Base-by-base conservation (phyloP, 495 filamentous ascomycete species). In the Podospora appendiculata region DNA sequence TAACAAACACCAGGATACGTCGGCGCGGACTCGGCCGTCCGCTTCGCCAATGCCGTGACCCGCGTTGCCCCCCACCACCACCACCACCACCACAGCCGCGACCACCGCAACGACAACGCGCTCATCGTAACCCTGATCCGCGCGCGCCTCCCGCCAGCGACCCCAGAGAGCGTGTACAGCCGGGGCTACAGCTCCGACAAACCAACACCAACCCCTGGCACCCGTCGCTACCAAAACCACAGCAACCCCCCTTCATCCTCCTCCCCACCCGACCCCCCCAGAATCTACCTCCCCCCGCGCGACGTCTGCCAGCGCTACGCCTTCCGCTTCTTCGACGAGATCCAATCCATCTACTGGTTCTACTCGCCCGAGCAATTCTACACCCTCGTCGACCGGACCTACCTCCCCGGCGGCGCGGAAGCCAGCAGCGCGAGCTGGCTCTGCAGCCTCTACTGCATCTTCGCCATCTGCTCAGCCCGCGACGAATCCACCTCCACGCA, bases 261-360 rank as follows among this genome's bases (percentile, higher is more conserved):
- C 25, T 25, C 25, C 25, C 25, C 25, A 25, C 2, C 2, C 25
- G 25, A 25, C 25, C 25, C 25, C 2, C 25, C 25, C 25, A 25
- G 12, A 8, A 47, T 52, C 3, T 52, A 47, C 43, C 44, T 52
- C 14, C 50, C 43, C 3, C 33, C 12, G 11, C 50, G 50, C 50
- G 33, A 52, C 25, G 18, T 52, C 13, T 52, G 50, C 50, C 43
- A 52, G 10, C n/a, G 42, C 35, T 47, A 46, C 43, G 42, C 36
- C 25, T 33, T 40, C 4, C 42, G 42, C 18, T 52, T 52, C 50
- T 52, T 52, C 17, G 32, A 35, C 42, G 50, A 52, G 43, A 41
- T 52, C 33, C 50, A 52, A 18, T 47, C 42, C 34, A 46, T 52
- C 34, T 52, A 52, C 50, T 52, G 50, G 50, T 52, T 52, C 43